A percentile compares a stretch with the other conserved stretches of the same genome.
Conservation (phyloP, 2,329 filamentous ascomycete genomes). For the Curvularia sp. region DNA sequence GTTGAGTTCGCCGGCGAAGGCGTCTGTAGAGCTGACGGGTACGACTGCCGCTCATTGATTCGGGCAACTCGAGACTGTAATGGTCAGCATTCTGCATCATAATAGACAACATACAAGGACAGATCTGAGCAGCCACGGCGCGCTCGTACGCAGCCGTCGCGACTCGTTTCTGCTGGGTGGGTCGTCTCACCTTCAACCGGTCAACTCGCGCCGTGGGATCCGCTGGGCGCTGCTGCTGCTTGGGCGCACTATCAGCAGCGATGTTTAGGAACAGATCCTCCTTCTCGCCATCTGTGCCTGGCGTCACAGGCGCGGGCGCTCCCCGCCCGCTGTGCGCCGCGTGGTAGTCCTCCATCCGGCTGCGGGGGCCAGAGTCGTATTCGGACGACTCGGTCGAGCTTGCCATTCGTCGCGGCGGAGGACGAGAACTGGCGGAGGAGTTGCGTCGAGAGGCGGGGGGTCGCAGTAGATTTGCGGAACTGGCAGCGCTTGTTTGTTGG, state of each 20-base stretch:
- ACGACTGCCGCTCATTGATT: constrained; percentile 45
- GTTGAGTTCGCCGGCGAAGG: constrained; percentile 34
- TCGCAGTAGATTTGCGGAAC: neutral
- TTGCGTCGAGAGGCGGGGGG: constrained; percentile 25
- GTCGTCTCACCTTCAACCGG: constrained; percentile 39
- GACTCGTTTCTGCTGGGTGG: neutral
- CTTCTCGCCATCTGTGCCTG: constrained; percentile 35
- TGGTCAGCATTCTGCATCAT: constrained; percentile 15
- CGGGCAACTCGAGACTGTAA: constrained; percentile 48
- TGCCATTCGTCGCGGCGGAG: constrained; percentile 35
- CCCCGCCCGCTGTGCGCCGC: constrained; percentile 28
- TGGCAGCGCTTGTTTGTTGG: constrained; percentile 24
- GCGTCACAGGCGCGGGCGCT: constrained; percentile 21
- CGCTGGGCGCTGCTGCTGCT: constrained; percentile 25
- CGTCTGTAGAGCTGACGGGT: constrained; percentile 40
- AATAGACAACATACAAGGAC: neutral
- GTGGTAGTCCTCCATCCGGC: constrained; percentile 31
- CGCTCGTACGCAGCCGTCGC: neutral
- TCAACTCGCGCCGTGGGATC: constrained; percentile 41
- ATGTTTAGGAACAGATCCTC: constrained; percentile 55
- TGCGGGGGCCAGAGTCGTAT: constrained; percentile 40
- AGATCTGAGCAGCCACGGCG: neutral
- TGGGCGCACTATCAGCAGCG: constrained; percentile 47
- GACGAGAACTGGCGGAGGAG: constrained; percentile 29
- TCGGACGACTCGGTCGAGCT: constrained; percentile 41